Evolutionary conservation across 257 asterid species (phyloP), one percentile per base, ranked within the genome.

Genomic region (Przewalskia tangutica): DNA sequence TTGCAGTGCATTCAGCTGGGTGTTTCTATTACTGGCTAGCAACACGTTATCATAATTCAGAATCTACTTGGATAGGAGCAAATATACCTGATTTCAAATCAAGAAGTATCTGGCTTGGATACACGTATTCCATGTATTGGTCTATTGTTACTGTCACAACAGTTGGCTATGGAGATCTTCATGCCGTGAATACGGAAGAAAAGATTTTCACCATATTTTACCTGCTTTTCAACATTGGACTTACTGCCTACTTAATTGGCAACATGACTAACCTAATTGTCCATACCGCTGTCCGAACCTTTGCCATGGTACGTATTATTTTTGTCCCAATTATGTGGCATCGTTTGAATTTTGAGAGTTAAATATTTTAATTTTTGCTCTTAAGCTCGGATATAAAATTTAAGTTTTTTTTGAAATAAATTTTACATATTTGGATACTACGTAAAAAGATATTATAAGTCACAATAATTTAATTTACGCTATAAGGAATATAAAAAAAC

Each of bases 191-290:
- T 83, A 91, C 93, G 2, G 94, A 93, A 46, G 99, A 95, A 89
- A 95, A 92, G 88, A 73, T 90, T 50, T 94, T 94, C 92, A 89
- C 92, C 86, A 88, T 93, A 84, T 85, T 89, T 86, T 95, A 95
- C 86, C 94, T 95, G 99, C 92, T 94, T 80, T 94, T 94, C 93
- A 95, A 93, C 91, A 92, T 95, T 65, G 97, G 99, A 56, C 97
- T 94, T 54, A 94, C 95, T 3, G 97, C 99, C 83, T 95, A 95
- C 86, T 62, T 95, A 77, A 95, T 93, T 14, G 99, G 99, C 6
- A 95, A 94, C 92, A 95, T 95, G 99, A 95, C 98, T 83, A 95
- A 88, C 88, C 97, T 95, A 73, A 81, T 95, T 5, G 99, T 95
- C 86, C 98, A 94, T 75, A 92, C 97, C 48, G 90, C 98, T 11